Conservation (phyloP, 805 yeast genomes). For the Ascoidea tarda region DNA sequence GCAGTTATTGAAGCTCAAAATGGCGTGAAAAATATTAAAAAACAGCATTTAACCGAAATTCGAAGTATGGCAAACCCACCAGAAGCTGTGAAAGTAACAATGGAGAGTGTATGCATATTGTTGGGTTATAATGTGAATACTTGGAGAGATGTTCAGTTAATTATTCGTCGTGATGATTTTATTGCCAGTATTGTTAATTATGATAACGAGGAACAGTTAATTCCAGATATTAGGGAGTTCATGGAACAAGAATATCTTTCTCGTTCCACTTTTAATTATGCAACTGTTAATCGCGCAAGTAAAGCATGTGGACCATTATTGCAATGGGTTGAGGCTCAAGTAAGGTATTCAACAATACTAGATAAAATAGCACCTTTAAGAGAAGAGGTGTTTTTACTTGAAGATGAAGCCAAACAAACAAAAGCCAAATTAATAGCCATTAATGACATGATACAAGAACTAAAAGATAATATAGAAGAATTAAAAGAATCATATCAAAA, state of each 20-base stretch:
- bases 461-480: constrained; percentile 50
- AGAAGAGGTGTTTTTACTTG: constrained; percentile 47
- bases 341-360: constrained; percentile 58
- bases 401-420: constrained; percentile 44
- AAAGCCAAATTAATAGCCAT: constrained; percentile 61
- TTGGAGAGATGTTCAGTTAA: constrained; percentile 77
- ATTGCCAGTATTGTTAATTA: constrained; percentile 69
- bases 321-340: constrained; percentile 83
- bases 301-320: constrained; percentile 90
- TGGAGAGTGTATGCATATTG: constrained; percentile 81
- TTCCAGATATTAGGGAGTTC: constrained; percentile 32
- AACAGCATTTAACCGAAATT: constrained; percentile 81
- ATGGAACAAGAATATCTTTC: constrained; percentile 52
- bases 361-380: constrained; percentile 63
- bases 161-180: constrained; percentile 79
- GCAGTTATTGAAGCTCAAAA: constrained; percentile 70
- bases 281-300: constrained; percentile 74
- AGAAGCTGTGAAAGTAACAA: constrained; percentile 63
- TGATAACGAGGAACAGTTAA: constrained; percentile 45
- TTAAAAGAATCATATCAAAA: constrained; percentile 58
- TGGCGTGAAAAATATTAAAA: constrained; percentile 87
- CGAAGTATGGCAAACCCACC: constrained; percentile 90
- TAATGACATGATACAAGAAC: constrained; percentile 66
- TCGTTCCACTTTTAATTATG: constrained; percentile 51
- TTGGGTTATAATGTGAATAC: constrained; percentile 48